phyloP scores from a whole-genome alignment of 768 basidiomycete species.

The Rubroboletus pulcherrimus region DNA sequence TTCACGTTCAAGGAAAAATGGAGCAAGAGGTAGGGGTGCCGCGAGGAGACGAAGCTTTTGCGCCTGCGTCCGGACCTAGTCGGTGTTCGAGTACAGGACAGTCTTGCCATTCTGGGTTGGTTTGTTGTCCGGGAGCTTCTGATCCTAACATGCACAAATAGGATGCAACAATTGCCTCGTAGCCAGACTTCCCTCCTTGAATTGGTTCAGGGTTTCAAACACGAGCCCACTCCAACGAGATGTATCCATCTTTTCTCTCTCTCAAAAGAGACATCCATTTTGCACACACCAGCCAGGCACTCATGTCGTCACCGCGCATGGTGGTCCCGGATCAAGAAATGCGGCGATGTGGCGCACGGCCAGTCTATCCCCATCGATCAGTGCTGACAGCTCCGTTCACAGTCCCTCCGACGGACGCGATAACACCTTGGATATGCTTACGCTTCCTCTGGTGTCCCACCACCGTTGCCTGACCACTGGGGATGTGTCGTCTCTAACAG shows the following conservation, averaged over 20 bases:
- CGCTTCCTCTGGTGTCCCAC: background rate
- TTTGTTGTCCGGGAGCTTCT: constrained; percentile 25
- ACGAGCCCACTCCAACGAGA: background rate
- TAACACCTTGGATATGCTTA: background rate
- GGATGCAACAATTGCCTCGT: constrained; percentile 1
- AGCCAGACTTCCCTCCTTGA: background rate
- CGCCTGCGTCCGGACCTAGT: background rate
- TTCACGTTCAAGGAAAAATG: constrained; percentile 1
- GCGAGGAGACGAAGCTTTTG: background rate
- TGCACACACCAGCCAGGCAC: constrained; percentile 9
- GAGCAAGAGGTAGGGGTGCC: background rate
- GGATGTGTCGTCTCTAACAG: background rate
- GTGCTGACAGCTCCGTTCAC: background rate
- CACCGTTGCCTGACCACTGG: background rate
- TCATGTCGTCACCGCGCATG: constrained; percentile 14
- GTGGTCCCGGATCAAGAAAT: constrained; percentile 10
- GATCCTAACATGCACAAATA: constrained; percentile 31
- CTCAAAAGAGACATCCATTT: background rate
- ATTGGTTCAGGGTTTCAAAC: background rate
- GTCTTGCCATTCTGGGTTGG: constrained; percentile 11
- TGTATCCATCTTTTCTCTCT: too few species aligned
- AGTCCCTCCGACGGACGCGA: background rate
- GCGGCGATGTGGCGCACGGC: constrained; percentile 20
- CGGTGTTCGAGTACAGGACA: background rate
- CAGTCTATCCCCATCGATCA: constrained; percentile 2